These are phyloP conservation scores for Boehmeria nivea DNA, from an alignment of 306 rosid species.

Conservation along the genomic window DNA sequence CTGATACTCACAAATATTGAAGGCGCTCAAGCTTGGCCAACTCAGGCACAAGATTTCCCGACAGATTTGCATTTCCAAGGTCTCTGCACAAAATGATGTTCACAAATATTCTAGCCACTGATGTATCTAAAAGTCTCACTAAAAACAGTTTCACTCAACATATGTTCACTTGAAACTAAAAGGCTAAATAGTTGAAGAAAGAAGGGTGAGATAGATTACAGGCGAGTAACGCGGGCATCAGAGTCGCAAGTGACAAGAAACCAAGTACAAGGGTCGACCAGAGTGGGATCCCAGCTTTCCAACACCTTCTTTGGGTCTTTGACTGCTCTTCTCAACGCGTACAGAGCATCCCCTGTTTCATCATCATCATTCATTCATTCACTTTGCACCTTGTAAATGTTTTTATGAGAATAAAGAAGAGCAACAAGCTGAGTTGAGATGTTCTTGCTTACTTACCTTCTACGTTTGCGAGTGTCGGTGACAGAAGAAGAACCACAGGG, in stretches of 20 bases:
- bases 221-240: constrained; percentile 54
- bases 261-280: constrained; percentile 95
- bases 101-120: background rate
- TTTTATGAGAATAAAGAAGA: background rate
- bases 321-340: constrained; percentile 63
- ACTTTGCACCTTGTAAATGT: background rate
- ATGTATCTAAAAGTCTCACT: background rate
- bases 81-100: constrained; percentile 60
- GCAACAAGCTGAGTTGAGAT: too few species aligned
- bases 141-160: too few species aligned
- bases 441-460: constrained; percentile 47
- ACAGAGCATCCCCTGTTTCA: constrained; percentile 73
- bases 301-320: constrained; percentile 64
- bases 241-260: constrained; percentile 78
- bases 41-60: constrained; percentile 66
- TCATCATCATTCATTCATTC: background rate
- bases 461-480: constrained; percentile 43
- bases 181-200: too few species aligned
- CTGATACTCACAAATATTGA: constrained; percentile 62
- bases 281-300: constrained; percentile 83
- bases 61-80: constrained; percentile 78
- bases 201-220: constrained; percentile 33
- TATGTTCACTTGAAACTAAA: too few species aligned
- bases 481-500: constrained; percentile 25
- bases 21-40: constrained; percentile 66